Conservation (phyloP, 2,329 filamentous ascomycete genomes). For the Claviceps maximensis region DNA sequence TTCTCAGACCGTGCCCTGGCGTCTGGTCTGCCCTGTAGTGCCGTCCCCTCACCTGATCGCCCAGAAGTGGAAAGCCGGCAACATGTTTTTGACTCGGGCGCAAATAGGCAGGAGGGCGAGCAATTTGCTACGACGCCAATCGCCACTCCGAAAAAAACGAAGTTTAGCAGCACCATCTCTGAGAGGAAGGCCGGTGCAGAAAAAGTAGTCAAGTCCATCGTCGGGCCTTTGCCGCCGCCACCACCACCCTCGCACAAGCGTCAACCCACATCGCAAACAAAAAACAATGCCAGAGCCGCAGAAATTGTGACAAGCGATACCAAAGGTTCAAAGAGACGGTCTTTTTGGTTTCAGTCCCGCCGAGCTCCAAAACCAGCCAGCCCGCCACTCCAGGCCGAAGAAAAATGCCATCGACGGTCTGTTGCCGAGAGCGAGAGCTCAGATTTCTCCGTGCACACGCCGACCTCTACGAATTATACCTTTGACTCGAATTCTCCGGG, state of each 20-base stretch:
- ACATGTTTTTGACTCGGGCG: not conserved
- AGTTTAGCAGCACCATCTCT: not conserved
- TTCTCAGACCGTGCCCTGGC: not conserved
- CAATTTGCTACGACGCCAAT: not conserved
- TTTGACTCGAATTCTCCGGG: not conserved
- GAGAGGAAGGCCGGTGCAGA: not conserved
- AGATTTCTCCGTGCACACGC: not conserved
- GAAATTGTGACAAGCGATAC: not conserved
- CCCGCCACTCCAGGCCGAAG: not conserved
- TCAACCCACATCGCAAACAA: not conserved
- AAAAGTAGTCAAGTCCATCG: not conserved
- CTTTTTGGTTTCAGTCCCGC: constrained; percentile 1
- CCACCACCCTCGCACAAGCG: not conserved
- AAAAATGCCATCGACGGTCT: not conserved
- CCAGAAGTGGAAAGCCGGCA: not conserved
- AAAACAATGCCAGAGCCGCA: not conserved
- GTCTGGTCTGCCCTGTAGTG: not conserved
- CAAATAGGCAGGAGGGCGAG: not conserved
- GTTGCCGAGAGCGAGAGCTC: not conserved
- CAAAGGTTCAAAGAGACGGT: not conserved
- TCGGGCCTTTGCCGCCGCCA: not conserved
- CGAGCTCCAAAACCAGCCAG: not conserved
- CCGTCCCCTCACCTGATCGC: not conserved
- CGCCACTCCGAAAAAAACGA: not conserved
- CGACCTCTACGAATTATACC: not conserved